Conservation (phyloP, 768 basidiomycete species). For the Tricholoma bakamatsutake region DNA sequence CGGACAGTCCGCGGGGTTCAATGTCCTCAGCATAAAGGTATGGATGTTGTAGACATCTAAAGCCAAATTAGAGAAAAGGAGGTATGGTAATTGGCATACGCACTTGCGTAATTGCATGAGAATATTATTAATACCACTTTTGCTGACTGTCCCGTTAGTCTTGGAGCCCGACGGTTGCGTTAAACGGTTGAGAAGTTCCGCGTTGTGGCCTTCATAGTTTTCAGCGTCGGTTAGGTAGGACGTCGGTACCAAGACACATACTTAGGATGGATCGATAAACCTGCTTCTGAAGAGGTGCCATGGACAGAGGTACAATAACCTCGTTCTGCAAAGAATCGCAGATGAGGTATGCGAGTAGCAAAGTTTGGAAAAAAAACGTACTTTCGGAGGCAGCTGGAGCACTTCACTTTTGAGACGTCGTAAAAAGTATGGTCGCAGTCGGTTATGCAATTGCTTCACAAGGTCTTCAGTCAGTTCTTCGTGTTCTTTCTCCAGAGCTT, state of each 20-base stretch:
- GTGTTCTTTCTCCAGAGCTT: slow-evolving; percentile 66
- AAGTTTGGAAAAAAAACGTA: slow-evolving; percentile 20
- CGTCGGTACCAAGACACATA: slow-evolving; percentile 25
- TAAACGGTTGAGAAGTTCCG: slow-evolving; percentile 58
- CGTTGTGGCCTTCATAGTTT: slow-evolving; percentile 52
- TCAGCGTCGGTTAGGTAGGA: neutral
- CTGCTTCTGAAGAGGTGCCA: slow-evolving; percentile 82
- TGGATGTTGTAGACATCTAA: slow-evolving; percentile 86
- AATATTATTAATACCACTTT: slow-evolving; percentile 69
- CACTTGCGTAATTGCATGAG: slow-evolving; percentile 88
- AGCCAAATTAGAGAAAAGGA: neutral
- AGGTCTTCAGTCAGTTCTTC: slow-evolving; percentile 75
- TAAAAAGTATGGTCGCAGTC: slow-evolving; percentile 85
- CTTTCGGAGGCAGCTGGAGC: slow-evolving; percentile 87
- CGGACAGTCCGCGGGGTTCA: slow-evolving; percentile 59
- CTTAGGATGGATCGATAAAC: slow-evolving; percentile 84
- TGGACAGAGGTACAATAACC: slow-evolving; percentile 86
- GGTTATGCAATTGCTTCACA: slow-evolving; percentile 71
- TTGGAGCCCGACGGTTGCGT: slow-evolving; percentile 35
- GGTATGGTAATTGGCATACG: slow-evolving; percentile 17
- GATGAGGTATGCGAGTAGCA: neutral
- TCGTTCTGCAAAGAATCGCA: slow-evolving; percentile 55
- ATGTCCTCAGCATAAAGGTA: slow-evolving; percentile 79
- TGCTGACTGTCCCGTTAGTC: slow-evolving; percentile 28
- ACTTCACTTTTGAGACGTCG: slow-evolving; percentile 93